phyloP scores from a whole-genome alignment of 2,329 filamentous ascomycete species.

The Colletotrichum chrysophilum region DNA sequence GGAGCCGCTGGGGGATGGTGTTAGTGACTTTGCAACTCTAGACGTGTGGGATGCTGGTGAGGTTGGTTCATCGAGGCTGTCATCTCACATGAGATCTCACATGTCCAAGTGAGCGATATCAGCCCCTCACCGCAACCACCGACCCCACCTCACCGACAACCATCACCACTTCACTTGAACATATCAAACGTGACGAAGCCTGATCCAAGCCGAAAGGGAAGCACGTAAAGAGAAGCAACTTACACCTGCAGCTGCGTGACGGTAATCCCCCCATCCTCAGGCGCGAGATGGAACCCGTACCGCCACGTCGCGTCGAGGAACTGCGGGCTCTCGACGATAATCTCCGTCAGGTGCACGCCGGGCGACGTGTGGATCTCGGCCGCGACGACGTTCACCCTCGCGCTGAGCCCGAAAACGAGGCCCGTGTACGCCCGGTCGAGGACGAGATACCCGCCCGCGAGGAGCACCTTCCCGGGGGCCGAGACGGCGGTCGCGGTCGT shows the following conservation, averaged over 20 bases:
- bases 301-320: slow-evolving; percentile 88
- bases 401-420: slow-evolving; percentile 70
- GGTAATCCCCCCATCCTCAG: slow-evolving; percentile 78
- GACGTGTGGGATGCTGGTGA: background rate
- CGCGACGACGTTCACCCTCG: slow-evolving; percentile 70
- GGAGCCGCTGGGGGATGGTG: slow-evolving; percentile 6
- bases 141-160: background rate
- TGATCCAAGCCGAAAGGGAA: background rate
- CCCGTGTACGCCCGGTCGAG: slow-evolving; percentile 87
- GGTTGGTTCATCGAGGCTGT: background rate
- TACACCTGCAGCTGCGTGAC: slow-evolving; percentile 82
- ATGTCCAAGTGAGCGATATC: background rate
- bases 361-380: slow-evolving; percentile 57
- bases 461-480: slow-evolving; percentile 93
- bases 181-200: background rate
- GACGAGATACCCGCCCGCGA: slow-evolving; percentile 94
- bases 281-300: slow-evolving; percentile 77
- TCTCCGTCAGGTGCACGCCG: slow-evolving; percentile 71
- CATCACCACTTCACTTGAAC: background rate
- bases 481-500: slow-evolving; percentile 69
- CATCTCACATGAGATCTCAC: background rate
- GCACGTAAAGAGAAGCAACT: slow-evolving; percentile 43
- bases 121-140: background rate
- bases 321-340: slow-evolving; percentile 90
- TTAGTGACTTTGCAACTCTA: background rate